Evolutionary conservation across 1,284 basidiomycete species (phyloP), one percentile per base, ranked within the genome.

Genomic region (Cutaneotrichosporon cyanovorans): DNA sequence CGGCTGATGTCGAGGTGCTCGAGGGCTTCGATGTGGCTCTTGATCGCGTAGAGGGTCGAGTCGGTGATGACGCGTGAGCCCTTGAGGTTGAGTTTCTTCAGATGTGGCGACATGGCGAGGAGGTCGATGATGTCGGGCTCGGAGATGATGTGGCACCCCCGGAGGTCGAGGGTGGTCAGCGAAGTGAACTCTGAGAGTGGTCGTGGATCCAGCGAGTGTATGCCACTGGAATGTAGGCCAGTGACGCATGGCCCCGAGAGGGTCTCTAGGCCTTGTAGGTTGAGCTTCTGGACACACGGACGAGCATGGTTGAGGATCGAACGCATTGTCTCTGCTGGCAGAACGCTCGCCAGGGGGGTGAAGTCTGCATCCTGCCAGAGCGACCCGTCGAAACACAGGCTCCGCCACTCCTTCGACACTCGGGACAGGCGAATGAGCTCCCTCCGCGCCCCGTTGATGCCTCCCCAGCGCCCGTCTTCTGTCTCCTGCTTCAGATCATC

Each of bases 371-470:
- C 58, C 22, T 74, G 64, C 90, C 91, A 95, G 15, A 93, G 76
- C 63, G 90, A 85, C 8, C 90, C 90, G 64, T 95, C 91, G 55
- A 85, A 81, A 37, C 84, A 82, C 25, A 92, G 79, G 6, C 73
- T 65, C 43, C 78, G 80, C 89, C 90, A 96, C 4, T 75, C 63
- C 62, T 80, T 84, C 73, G 80, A 70, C 67, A 92, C 89, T 73
- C 85, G 77, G 64, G 82, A 82, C 44, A 91, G 62, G 66, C 79
- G 84, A 59, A 91, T 77, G 25, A 93, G 74, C 66, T 92, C 88
- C 55, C 81, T 73, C 45, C 85, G 68, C 1, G 82, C 88, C 52
- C 76, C 80, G 40, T 81, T 78, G 52, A 77, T 77, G 8, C 87
- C 87, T 23, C 82, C 76, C 83, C 84, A 87, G 54, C 78, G 78